phyloP scores from a whole-genome alignment of 345 rosid species.

The Eutrema japonicum region DNA sequence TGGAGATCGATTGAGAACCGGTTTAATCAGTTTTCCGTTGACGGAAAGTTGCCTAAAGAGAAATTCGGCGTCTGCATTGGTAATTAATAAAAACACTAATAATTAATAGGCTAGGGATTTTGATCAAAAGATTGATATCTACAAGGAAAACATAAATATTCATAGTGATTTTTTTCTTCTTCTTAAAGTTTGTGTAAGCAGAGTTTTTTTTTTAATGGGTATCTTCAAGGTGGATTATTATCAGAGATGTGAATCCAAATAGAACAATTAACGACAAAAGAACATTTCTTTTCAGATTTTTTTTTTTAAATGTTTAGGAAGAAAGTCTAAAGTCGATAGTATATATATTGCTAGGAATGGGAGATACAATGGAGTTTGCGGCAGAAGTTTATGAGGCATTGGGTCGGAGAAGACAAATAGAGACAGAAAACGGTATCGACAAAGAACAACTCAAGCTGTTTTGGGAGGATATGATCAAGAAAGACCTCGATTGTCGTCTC shows the following conservation, averaged over 20 bases:
- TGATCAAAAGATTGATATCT: neutral
- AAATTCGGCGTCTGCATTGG: conserved; percentile 86
- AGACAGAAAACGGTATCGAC: conserved; percentile 60
- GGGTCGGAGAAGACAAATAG: conserved; percentile 66
- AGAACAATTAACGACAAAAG: neutral
- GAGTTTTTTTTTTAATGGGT: neutral
- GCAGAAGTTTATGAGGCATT: conserved; percentile 76
- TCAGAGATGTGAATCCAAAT: neutral
- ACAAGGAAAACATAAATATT: neutral
- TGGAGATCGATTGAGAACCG: conserved; percentile 84
- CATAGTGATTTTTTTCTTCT: neutral
- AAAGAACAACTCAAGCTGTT: conserved; percentile 66
- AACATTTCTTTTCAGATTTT: neutral
- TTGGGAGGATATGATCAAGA: conserved; percentile 88
- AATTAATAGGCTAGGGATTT: neutral
- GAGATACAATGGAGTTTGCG: conserved; percentile 86
- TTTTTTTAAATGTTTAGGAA: neutral
- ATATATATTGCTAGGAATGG: conserved; percentile 64
- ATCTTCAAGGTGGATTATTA: neutral
- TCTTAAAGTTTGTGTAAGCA: neutral
- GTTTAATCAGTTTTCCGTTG: conserved; percentile 65
- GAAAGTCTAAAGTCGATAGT: neutral
- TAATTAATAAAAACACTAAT: conserved; percentile 27
- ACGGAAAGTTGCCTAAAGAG: conserved; percentile 60
- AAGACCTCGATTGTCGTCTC: conserved; percentile 80